phyloP scores from a whole-genome alignment of 2,329 filamentous ascomycete genomes.

The Calonectria henricotiae region DNA sequence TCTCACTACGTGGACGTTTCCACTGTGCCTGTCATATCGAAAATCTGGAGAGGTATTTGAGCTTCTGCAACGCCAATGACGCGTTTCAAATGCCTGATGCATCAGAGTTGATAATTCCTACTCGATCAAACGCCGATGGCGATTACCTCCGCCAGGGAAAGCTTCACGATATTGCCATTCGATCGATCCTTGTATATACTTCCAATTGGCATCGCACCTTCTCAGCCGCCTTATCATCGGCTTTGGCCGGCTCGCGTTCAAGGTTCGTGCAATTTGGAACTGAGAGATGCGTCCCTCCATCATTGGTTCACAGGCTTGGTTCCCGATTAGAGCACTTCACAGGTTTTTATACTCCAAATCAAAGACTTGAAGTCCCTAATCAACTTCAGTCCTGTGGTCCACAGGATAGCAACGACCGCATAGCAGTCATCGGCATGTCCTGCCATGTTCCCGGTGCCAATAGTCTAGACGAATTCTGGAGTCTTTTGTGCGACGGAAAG shows the following conservation, averaged over 20 bases:
- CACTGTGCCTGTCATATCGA: no score
- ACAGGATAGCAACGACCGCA: background rate
- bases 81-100: conserved; percentile 5
- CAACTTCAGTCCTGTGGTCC: background rate
- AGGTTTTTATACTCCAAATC: background rate
- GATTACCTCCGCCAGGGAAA: background rate
- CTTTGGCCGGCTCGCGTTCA: background rate
- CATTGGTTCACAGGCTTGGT: background rate
- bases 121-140: background rate
- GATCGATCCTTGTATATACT: background rate
- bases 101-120: background rate
- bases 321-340: background rate
- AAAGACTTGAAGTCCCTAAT: background rate
- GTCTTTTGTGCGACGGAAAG: background rate
- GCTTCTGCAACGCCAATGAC: no score
- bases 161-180: conserved; percentile 13
- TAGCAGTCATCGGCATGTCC: conserved; percentile 16
- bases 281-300: background rate
- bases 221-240: background rate
- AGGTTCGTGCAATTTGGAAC: background rate
- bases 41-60: no score
- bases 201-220: background rate
- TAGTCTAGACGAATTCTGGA: conserved; percentile 10
- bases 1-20: no score
- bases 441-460: conserved; percentile 3